Conservation (phyloP, 768 basidiomycete species). For the Filobasidium wieringae region DNA sequence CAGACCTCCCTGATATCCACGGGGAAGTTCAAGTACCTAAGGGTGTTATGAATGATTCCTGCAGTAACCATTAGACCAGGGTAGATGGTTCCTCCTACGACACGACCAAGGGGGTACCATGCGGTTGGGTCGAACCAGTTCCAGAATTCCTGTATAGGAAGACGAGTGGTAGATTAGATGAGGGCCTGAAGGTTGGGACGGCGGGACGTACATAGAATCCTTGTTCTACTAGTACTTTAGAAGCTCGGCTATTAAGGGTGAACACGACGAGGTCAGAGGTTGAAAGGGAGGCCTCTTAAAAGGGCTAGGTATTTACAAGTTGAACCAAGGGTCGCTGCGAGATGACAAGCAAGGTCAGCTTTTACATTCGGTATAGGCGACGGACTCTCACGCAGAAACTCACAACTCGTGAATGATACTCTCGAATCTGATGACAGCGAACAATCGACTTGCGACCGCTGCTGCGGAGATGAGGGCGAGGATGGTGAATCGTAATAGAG, state of each 20-base stretch:
- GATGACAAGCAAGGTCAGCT: slow-evolving; percentile 3
- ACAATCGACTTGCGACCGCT: slow-evolving; percentile 87
- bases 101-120: slow-evolving; percentile 97
- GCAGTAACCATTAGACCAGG: slow-evolving; percentile 97
- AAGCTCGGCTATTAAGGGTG: slow-evolving; percentile 62
- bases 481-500: slow-evolving; percentile 78
- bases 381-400: slow-evolving; percentile 36
- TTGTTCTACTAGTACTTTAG: slow-evolving; percentile 72
- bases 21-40: slow-evolving; percentile 78
- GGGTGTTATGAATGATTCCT: slow-evolving; percentile 86
- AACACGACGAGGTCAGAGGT: not conserved
- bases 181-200: not conserved
- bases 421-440: slow-evolving; percentile 95
- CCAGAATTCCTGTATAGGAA: slow-evolving; percentile 76
- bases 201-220: slow-evolving; percentile 82
- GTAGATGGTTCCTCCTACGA: slow-evolving; percentile 96
- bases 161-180: not conserved
- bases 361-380: not conserved
- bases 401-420: slow-evolving; percentile 99
- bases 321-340: slow-evolving; percentile 92
- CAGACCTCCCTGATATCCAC: slow-evolving; percentile 97
- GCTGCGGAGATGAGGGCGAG: slow-evolving; percentile 83
- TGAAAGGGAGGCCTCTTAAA: slow-evolving; percentile 10
- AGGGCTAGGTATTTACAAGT: slow-evolving; percentile 58
- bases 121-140: slow-evolving; percentile 99